Evolutionary conservation across 805 yeast species (phyloP), one percentile per base, ranked within the genome.

Genomic region (Yarrowia sp.): DNA sequence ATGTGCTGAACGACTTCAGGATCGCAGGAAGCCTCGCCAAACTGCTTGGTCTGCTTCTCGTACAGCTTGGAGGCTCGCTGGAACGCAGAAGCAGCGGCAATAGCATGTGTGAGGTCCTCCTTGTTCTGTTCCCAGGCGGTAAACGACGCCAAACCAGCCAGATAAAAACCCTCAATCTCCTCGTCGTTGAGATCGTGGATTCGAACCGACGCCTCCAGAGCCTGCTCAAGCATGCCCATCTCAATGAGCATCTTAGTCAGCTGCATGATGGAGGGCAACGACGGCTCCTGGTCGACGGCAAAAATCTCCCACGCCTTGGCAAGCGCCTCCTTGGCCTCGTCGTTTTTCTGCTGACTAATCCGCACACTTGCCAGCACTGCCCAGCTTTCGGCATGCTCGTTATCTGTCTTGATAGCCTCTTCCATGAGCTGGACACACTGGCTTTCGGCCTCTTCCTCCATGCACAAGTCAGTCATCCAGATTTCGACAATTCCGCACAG

Each of bases 391-490:
- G 96, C 89, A 66, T 89, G 86, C 33, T 74, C 70, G 3, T 73
- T 71, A 22, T 79, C 78, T 35, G 89, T 75, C 62, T 82, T 76
- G 71, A 90, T 75, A 1, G 96, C 85, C 69, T 82, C 83, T 11
- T 82, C 75, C 64, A 92, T 87, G 68, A 90, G 79, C 64, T 80
- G 80, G 70, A 92, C 89, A 77, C 98, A 95, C 74, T 85, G 82
- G 9, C 74, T 22, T 76, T 95, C 98, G 1, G 98, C 98, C 69
- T 87, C 86, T 2, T 85, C 85, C 71, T 90, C 96, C 97, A 92
- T 91, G 78, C 98, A 92, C 68, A 92, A 79, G 78, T 93, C 98
- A 1, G 98, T 93, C 98, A 92, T 90, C 97, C 97, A 92, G 56
- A 72, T 71, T 68, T 93, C 99, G 71, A 95, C 89, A 78, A 88